These are phyloP conservation scores for Cutaneotrichosporon daszewskae DNA, from an alignment of 1,284 basidiomycete genomes.

Conservation along the genomic window DNA sequence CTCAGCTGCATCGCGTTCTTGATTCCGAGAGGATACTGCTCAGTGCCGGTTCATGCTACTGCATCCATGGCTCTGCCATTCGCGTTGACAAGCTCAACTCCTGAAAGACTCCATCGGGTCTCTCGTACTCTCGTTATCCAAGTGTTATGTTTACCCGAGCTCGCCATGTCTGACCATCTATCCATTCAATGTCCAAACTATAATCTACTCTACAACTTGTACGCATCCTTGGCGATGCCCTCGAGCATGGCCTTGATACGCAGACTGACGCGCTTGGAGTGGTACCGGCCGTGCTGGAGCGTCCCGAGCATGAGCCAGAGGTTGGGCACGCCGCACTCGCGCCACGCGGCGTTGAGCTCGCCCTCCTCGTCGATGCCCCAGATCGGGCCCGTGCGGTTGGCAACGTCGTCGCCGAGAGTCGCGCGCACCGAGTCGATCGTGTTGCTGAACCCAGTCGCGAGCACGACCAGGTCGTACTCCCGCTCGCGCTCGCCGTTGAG, in stretches of 20 bases:
- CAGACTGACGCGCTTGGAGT: conserved; percentile 27
- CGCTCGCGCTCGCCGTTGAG: conserved; percentile 45
- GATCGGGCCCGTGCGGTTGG: conserved; percentile 49
- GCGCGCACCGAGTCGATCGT: conserved; percentile 42
- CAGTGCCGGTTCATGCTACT: too few species aligned
- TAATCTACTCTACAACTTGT: conserved; percentile 10
- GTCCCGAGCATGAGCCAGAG: conserved; percentile 58
- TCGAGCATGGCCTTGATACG: conserved; percentile 27
- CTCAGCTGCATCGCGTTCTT: too few species aligned
- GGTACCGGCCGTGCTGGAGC: conserved; percentile 22
- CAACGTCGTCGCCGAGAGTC: conserved; percentile 52
- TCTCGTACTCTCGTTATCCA: too few species aligned
- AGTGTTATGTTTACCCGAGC: too few species aligned
- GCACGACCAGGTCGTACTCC: conserved; percentile 61
- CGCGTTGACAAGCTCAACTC: too few species aligned
- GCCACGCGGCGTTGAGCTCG: conserved; percentile 54
- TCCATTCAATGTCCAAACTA: not conserved
- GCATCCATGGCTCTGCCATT: too few species aligned
- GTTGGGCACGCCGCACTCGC: conserved; percentile 52
- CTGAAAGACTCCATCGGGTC: too few species aligned
- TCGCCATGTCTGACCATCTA: too few species aligned
- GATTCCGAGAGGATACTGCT: too few species aligned
- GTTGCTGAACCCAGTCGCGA: conserved; percentile 56
- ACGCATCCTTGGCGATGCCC: conserved; percentile 19
- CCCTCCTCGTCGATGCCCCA: conserved; percentile 60